These are phyloP conservation scores for Saccharum spontaneum DNA, from an alignment of 176 grass and related monocot genomes.

Conservation along the genomic window DNA sequence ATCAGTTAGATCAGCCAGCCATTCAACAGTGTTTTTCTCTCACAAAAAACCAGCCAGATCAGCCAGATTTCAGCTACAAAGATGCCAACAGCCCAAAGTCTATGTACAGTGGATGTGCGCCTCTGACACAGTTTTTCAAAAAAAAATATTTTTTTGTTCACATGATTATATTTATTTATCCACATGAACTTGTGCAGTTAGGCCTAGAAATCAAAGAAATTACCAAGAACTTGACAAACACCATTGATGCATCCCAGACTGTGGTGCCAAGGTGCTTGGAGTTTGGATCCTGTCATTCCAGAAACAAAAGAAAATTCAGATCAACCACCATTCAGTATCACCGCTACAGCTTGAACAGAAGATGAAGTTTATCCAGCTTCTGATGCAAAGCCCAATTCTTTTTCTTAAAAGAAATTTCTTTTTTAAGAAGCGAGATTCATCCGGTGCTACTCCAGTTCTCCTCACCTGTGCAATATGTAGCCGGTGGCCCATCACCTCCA, in stretches of 20 bases:
- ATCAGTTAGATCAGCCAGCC: no score
- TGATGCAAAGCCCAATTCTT: neutral
- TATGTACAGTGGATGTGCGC: neutral
- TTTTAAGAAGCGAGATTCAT: neutral
- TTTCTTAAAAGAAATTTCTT: neutral
- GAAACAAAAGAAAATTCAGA: neutral
- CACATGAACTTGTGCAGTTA: neutral
- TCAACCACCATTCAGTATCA: neutral
- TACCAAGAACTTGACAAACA: slow-evolving; percentile 95
- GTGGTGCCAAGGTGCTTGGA: slow-evolving; percentile 91
- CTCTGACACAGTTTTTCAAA: neutral
- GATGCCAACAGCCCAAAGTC: neutral
- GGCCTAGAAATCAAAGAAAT: neutral
- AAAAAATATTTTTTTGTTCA: neutral
- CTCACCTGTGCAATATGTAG: slow-evolving; percentile 83
- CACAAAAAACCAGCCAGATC: no score
- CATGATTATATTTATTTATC: neutral
- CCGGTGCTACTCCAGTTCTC: neutral
- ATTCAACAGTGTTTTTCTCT: no score
- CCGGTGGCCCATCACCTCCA: slow-evolving; percentile 73
- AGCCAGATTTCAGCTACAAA: no score
- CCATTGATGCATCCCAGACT: slow-evolving; percentile 98
- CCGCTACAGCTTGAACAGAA: neutral
- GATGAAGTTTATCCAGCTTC: neutral
- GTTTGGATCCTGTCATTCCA: slow-evolving; percentile 69